Evolutionary conservation across 371 early-diverging fungal genomes (phyloP).

Genomic region (Haplosporangium sp.): DNA sequence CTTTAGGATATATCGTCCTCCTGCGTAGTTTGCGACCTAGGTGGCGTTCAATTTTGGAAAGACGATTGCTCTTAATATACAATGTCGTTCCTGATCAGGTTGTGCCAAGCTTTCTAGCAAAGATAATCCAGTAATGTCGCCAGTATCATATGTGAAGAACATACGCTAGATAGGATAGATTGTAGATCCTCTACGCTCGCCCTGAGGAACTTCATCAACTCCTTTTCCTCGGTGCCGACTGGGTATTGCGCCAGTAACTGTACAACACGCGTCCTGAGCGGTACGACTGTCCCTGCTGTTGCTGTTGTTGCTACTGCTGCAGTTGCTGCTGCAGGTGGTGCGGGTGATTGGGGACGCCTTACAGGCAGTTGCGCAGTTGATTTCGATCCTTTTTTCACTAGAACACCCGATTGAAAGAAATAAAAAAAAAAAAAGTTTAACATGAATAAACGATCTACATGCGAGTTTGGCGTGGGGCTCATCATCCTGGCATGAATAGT

Average conservation of each 20-base stretch:
- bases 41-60: neutral
- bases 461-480: no score
- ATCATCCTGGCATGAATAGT: neutral
- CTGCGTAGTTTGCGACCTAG: constrained; percentile 35
- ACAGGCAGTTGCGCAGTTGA: constrained; percentile 13
- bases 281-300: constrained; percentile 32
- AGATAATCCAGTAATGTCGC: neutral
- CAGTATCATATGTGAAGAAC: neutral
- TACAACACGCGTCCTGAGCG: constrained; percentile 56
- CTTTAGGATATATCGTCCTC: constrained; percentile 58
- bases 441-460: no score
- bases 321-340: constrained; percentile 27
- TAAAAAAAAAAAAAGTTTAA: no score
- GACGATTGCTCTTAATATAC: no score
- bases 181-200: constrained; percentile 49
- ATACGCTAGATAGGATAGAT: constrained; percentile 54
- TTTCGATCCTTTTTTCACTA: constrained; percentile 26
- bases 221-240: constrained; percentile 36
- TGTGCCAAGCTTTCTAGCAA: neutral
- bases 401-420: neutral
- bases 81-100: neutral
- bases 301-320: constrained; percentile 13
- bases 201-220: constrained; percentile 47
- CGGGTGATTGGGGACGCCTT: constrained; percentile 35
- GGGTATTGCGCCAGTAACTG: constrained; percentile 56